Evolutionary conservation across 176 grass and related monocot genomes (phyloP).

Genomic region (Zea luxurians): DNA sequence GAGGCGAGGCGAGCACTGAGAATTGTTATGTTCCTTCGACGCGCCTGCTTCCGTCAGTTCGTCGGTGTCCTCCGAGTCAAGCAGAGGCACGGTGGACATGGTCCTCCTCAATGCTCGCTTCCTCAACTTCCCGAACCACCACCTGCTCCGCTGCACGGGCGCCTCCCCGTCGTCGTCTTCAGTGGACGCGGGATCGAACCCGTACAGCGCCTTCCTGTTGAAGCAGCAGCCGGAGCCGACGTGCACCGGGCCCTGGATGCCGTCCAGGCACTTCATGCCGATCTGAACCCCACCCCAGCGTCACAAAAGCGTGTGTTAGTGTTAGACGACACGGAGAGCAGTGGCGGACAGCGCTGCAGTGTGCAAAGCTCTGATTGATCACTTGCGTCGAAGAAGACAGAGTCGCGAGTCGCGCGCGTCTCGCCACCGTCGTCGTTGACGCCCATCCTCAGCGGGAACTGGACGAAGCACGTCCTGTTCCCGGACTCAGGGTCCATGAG

Average conservation of each 20-base stretch:
- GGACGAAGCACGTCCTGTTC: conserved; percentile 60
- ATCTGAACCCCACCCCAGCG: conserved; percentile 34
- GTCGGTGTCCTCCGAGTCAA: conserved; percentile 49
- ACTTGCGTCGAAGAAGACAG: conserved; percentile 63
- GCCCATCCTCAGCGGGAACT: conserved; percentile 54
- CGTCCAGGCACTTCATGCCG: conserved; percentile 66
- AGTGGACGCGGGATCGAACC: conserved; percentile 41
- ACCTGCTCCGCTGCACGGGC: conserved; percentile 1
- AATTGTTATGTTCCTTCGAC: neutral
- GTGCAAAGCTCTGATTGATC: neutral
- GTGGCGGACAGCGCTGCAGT: neutral
- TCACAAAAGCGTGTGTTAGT: neutral
- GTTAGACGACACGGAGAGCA: too few relatives aligned
- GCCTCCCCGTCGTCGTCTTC: conserved; percentile 34
- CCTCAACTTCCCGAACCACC: conserved; percentile 31
- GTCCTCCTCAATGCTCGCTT: conserved; percentile 28
- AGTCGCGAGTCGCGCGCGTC: neutral
- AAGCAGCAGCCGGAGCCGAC: conserved; percentile 66
- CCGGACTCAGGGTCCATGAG: conserved; percentile 45
- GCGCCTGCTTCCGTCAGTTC: conserved; percentile 8
- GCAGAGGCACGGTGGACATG: conserved; percentile 46
- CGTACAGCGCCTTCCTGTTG: conserved; percentile 74
- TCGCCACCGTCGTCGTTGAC: neutral
- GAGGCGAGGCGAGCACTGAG: neutral
- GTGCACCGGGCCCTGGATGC: conserved; percentile 64